These are phyloP conservation scores for Myriosclerotinia curreyana DNA, from an alignment of 2,329 filamentous ascomycete genomes.

Conservation along the genomic window DNA sequence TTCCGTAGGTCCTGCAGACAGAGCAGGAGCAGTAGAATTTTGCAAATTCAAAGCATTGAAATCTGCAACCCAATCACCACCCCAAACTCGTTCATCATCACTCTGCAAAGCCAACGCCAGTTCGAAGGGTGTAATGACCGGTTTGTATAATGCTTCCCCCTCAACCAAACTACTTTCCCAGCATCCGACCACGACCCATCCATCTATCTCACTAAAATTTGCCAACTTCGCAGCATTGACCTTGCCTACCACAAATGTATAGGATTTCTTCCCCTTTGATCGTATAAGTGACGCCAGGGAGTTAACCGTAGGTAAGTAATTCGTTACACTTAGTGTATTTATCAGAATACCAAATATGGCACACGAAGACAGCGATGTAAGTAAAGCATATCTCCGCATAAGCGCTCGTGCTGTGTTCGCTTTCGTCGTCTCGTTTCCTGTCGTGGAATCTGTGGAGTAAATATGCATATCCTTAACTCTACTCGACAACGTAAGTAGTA, in stretches of 20 bases:
- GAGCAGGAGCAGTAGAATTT: background rate
- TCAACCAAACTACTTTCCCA: conserved; percentile 96
- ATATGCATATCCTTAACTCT: conserved; percentile 77
- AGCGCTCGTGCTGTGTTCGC: conserved; percentile 55
- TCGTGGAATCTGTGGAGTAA: conserved; percentile 54
- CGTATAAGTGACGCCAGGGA: conserved; percentile 71
- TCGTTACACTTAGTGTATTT: conserved; percentile 88
- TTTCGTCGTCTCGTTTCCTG: conserved; percentile 37
- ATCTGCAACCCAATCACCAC: conserved; percentile 82
- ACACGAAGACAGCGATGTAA: conserved; percentile 75
- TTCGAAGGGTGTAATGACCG: conserved; percentile 94
- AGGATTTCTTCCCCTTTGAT: conserved; percentile 85
- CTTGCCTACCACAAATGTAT: conserved; percentile 95
- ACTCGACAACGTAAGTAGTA: conserved; percentile 83
- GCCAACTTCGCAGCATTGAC: conserved; percentile 93
- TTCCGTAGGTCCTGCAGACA: conserved; percentile 38
- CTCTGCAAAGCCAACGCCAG: conserved; percentile 71
- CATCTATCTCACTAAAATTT: conserved; percentile 92
- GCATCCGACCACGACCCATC: conserved; percentile 96
- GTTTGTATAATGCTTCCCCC: conserved; percentile 81
- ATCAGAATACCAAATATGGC: conserved; percentile 91
- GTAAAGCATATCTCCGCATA: conserved; percentile 81
- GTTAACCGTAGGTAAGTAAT: conserved; percentile 80
- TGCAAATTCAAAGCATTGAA: conserved; percentile 60
- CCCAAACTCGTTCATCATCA: conserved; percentile 79